Evolutionary conservation across 768 basidiomycete genomes (phyloP).

Genomic region (Udeniomyces megalosporus): DNA sequence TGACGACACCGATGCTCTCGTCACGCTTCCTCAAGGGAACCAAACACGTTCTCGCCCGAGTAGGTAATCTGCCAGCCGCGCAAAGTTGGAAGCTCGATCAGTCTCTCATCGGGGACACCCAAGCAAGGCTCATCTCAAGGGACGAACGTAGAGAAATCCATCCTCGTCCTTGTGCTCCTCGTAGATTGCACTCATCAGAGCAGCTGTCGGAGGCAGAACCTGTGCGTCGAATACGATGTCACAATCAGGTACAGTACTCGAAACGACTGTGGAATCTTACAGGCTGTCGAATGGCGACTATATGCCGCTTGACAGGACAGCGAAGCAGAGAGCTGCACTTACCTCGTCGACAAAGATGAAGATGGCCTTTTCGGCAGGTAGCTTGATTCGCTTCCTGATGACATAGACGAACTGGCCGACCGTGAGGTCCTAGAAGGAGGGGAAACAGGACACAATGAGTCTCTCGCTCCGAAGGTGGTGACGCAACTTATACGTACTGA

Average conservation of each 20-base stretch:
- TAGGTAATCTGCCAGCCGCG: conserved; percentile 40
- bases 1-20: too few relatives aligned
- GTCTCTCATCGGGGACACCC: background rate
- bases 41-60: conserved; percentile 95
- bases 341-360: conserved; percentile 97
- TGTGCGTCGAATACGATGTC: background rate
- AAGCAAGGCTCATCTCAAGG: background rate
- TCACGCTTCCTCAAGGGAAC: conserved; percentile 30
- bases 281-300: background rate
- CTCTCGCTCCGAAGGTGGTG: conserved; percentile 3
- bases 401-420: conserved; percentile 99
- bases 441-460: background rate
- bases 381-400: conserved; percentile 98
- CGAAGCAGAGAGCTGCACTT: background rate
- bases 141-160: conserved; percentile 78
- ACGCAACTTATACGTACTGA: conserved; percentile 43
- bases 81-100: background rate
- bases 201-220: conserved; percentile 91
- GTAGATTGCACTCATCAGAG: conserved; percentile 95
- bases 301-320: background rate
- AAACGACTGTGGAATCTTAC: background rate
- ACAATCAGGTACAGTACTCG: background rate
- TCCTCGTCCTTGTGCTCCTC: conserved; percentile 99
- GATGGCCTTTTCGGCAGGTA: conserved; percentile 98
- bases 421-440: conserved; percentile 61